Conservation (phyloP, 208 protist genomes). For the Leishmania guyanensis region DNA sequence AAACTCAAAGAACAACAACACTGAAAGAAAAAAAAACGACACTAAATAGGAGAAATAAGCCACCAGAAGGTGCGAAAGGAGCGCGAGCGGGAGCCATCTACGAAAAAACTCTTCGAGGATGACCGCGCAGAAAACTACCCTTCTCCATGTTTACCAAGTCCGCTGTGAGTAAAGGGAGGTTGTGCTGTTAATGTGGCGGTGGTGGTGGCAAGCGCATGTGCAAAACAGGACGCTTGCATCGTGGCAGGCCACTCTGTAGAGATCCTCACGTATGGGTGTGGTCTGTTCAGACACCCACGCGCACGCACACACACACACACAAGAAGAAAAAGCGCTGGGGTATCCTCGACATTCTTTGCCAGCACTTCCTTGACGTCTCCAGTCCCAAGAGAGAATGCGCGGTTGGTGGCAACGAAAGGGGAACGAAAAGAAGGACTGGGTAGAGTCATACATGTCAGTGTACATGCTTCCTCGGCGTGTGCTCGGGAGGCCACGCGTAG, state of each 20-base stretch:
- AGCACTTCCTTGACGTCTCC: background rate
- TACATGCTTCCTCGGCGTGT: background rate
- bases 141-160: too few species aligned
- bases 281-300: background rate
- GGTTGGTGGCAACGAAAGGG: background rate
- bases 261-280: background rate
- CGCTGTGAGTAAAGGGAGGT: background rate
- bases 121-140: background rate
- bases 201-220: background rate
- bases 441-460: too few species aligned
- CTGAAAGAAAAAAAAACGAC: background rate
- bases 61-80: background rate
- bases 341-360: background rate
- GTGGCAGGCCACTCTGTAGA: background rate
- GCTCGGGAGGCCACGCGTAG: background rate
- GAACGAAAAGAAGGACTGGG: background rate
- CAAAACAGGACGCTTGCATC: background rate
- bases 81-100: background rate
- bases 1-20: background rate
- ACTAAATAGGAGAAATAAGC: background rate
- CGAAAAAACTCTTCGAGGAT: background rate
- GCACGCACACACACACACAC: background rate
- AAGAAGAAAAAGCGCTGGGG: background rate
- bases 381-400: background rate
- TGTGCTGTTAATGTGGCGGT: background rate